These are phyloP conservation scores for Iberis amara DNA, from an alignment of 441 rosid genomes.

Conservation along the genomic window DNA sequence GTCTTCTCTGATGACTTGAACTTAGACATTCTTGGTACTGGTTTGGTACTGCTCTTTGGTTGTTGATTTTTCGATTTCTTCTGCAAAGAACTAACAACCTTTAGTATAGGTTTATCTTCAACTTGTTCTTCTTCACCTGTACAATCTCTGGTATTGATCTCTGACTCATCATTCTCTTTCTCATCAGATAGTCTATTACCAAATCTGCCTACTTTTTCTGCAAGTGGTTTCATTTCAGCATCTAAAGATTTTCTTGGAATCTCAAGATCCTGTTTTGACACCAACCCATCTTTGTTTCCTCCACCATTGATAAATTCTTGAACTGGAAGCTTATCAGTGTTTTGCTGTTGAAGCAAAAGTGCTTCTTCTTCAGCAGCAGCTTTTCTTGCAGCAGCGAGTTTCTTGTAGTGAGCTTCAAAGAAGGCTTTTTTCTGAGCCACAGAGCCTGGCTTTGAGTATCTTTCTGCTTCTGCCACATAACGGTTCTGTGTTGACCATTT, in stretches of 20 bases:
- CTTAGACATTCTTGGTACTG: conserved; percentile 22
- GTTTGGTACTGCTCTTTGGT: conserved; percentile 35
- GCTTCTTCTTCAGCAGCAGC: conserved; percentile 45
- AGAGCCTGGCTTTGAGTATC: conserved; percentile 61
- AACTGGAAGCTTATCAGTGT: conserved; percentile 11
- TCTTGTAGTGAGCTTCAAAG: conserved; percentile 74
- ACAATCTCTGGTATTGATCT: conserved; percentile 23
- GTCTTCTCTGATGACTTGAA: conserved; percentile 28
- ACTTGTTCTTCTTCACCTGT: conserved; percentile 11
- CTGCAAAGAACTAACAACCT: conserved; percentile 39
- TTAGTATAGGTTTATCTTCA: conserved; percentile 31
- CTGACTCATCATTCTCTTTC: conserved; percentile 30
- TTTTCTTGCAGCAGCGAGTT: conserved; percentile 64
- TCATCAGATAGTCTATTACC: conserved; percentile 19
- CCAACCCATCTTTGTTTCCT: conserved; percentile 18
- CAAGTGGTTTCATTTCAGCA: conserved; percentile 20
- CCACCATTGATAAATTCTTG: conserved; percentile 20
- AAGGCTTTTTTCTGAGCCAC: conserved; percentile 80
- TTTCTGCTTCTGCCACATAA: conserved; percentile 72
- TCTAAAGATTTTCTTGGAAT: conserved; percentile 12
- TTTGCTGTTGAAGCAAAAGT: conserved; percentile 39
- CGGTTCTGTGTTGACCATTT: conserved; percentile 63
- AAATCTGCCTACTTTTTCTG: conserved; percentile 23
- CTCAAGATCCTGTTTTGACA: conserved; percentile 10
- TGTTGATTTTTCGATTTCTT: conserved; percentile 29